Conservation (phyloP, 2,329 filamentous ascomycete genomes). For the Cladophialophora psammophila region DNA sequence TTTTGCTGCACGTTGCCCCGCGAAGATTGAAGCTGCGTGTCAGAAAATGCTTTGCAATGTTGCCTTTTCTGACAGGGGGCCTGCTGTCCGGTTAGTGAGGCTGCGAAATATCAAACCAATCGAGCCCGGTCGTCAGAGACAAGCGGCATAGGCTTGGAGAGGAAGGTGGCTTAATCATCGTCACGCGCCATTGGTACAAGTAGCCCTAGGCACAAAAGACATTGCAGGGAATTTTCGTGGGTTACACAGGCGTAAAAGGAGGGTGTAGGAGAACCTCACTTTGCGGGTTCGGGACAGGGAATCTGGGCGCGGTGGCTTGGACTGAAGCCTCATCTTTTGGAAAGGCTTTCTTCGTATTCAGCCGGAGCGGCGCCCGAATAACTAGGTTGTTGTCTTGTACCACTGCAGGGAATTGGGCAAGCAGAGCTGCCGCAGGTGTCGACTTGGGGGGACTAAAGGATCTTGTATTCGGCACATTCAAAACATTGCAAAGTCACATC, state of each 20-base stretch:
- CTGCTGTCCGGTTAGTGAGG: background rate
- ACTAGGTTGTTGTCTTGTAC: background rate
- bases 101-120: conserved; percentile 1
- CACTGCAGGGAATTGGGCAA: background rate
- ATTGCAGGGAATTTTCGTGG: background rate
- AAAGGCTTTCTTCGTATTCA: background rate
- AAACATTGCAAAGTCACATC: background rate
- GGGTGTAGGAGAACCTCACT: conserved; percentile 10
- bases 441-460: background rate
- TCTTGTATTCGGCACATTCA: background rate
- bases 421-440: background rate
- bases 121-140: background rate
- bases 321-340: background rate
- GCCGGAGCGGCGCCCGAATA: background rate
- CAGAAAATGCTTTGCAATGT: background rate
- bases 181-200: background rate
- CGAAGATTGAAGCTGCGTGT: background rate
- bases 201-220: background rate
- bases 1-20: conserved; percentile 2
- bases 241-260: background rate
- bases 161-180: background rate
- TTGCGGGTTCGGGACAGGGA: background rate
- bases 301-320: background rate
- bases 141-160: background rate
- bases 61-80: background rate